Evolutionary conservation across 2,329 filamentous ascomycete species (phyloP).

Genomic region (Harringtonia aguacate): DNA sequence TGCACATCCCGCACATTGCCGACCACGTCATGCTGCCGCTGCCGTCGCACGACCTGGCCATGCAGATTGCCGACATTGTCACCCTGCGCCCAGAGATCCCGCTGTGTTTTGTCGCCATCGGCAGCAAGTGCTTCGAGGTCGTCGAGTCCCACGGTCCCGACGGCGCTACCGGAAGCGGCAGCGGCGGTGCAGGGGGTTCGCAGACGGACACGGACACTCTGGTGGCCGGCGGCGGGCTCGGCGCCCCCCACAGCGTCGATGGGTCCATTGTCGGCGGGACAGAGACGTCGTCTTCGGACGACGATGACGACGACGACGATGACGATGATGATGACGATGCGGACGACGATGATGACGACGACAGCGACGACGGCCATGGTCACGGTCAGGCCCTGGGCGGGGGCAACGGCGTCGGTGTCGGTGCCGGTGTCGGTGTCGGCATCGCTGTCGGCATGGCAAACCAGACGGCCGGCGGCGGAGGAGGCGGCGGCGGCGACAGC

Average conservation of each 20-base stretch:
- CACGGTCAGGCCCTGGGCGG: conserved; percentile 30
- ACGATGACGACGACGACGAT: conserved; percentile 33
- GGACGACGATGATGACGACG: conserved; percentile 29
- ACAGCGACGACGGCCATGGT: conserved; percentile 26
- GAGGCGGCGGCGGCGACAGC: conserved; percentile 19
- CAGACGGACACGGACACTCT: conserved; percentile 11
- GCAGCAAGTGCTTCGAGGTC: conserved; percentile 73
- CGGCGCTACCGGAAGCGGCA: neutral
- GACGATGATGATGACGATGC: conserved; percentile 38
- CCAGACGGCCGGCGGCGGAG: too few species aligned
- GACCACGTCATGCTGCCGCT: conserved; percentile 18
- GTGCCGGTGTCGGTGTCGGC: conserved; percentile 15
- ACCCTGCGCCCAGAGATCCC: conserved; percentile 65
- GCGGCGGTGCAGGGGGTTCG: neutral
- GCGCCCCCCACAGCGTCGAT: conserved; percentile 11
- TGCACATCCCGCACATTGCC: conserved; percentile 18
- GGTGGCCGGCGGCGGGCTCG: conserved; percentile 12
- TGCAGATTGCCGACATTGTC: conserved; percentile 70
- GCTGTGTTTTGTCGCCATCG: conserved; percentile 67
- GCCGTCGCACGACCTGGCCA: conserved; percentile 55
- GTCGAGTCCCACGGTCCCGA: conserved; percentile 45
- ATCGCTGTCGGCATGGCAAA: conserved; percentile 6
- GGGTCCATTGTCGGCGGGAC: conserved; percentile 10
- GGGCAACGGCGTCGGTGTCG: neutral
- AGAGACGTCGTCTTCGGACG: conserved; percentile 20